Base-by-base conservation (phyloP, 1,284 basidiomycete species). In the Sporisorium scitamineum region DNA sequence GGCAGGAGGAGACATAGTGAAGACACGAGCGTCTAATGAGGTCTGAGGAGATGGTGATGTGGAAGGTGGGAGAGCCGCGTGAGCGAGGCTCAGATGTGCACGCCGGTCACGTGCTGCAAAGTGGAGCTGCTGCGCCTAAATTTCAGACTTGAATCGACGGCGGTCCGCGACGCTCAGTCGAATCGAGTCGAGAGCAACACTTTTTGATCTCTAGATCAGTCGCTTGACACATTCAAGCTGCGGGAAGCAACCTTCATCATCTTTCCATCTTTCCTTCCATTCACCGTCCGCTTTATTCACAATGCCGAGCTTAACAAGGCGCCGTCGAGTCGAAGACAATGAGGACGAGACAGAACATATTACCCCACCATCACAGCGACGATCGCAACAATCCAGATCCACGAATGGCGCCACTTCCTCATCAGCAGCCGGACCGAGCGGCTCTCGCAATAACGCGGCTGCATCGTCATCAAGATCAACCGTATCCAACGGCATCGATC, bases 261-360 rank as follows among this genome's bases (percentile, higher is more conserved):
- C 22, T 37, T 16, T 26, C 44, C 45, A 24, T 26, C 45, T 29
- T 47, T 32, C 44, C 27, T 13, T 54, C 10, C 29, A 20, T 16
- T 26, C 29, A 42, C 3, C 31, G 10, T 2, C 2, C 24, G 7
- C 34, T 7, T 3, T 7, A 20, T 24, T 16, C 47, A 48, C 1
- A n/a, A 71, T 71, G 69, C 60, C 69, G 13, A 54, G 54, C 59
- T 42, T 59, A 24, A 61, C 69, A 51, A 54, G 62, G 7, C 62
- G 63, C 32, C 50, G 58, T 32, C 62, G 69, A 31, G 42, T 72
- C 4, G 47, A 59, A 13, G 70, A 67, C 31, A 67, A 54, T 54
- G 64, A 67, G 9, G 61, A 67, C 14, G 60, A 63, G n/a, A 13
- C 34, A 18, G 34, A 59, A 44, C 53, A 51, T 4, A 56, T 58